Evolutionary conservation across 257 asterid species (phyloP).

Genomic region (Nicotiana otophora): DNA sequence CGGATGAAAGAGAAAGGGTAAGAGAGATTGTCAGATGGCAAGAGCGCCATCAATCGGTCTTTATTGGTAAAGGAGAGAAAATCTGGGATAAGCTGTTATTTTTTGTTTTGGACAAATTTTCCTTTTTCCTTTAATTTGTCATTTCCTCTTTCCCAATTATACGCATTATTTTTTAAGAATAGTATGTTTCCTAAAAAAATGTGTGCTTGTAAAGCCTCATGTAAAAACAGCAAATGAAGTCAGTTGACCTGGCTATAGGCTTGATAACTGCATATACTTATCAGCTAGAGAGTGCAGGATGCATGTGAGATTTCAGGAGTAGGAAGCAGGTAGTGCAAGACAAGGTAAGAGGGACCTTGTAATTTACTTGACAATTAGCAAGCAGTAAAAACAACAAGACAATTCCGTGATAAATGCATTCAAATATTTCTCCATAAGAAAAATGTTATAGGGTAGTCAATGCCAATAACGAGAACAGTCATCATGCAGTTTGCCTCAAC

Average conservation of each 20-base stretch:
- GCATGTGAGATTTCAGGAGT: background rate
- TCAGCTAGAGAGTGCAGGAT: background rate
- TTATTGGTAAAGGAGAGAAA: background rate
- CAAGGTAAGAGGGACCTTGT: background rate
- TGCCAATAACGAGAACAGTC: no score
- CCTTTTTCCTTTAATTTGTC: background rate
- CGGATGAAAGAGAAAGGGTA: background rate
- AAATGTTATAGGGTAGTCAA: no score
- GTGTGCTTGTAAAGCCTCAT: background rate
- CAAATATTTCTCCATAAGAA: no score
- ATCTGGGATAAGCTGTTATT: background rate
- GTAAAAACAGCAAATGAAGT: background rate
- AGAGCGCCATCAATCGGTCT: background rate
- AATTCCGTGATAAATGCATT: background rate
- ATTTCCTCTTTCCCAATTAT: background rate
- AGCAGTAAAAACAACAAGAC: background rate
- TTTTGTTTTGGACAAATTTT: background rate
- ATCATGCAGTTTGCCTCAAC: no score
- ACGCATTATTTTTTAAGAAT: background rate
- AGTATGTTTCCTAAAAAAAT: background rate
- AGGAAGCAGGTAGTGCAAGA: background rate
- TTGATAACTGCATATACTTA: background rate
- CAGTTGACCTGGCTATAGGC: background rate
- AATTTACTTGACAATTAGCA: background rate
- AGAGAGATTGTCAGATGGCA: background rate